Base-by-base conservation (phyloP, 805 yeast species). In the Wickerhamiella nectarea region DNA sequence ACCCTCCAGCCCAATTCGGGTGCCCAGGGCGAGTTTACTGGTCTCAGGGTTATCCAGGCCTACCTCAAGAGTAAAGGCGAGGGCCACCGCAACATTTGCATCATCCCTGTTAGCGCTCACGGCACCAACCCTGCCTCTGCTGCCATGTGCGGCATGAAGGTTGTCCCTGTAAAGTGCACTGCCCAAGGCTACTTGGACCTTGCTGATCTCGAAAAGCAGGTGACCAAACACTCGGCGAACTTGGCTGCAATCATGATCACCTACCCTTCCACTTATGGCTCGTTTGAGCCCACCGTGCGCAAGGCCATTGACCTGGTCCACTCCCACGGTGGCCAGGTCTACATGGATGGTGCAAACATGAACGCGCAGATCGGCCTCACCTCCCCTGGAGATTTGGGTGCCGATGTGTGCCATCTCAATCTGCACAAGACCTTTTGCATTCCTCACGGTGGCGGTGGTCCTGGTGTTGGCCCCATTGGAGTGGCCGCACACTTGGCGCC, bases 391-490 rank as follows among this genome's bases (percentile, higher is more conserved):
- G 96, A 86, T 58, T 68, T 91, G 53, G 97, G 96, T 43, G 97
- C 97, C 10, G 98, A 91, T 65, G 97, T 91, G 34, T 91, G 98
- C 63, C 98, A 91, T 58, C 72, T 91, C 67, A 91, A 91, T 62
- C 70, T 91, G 59, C 98, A 91, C 70, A 91, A 91, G 67, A 91
- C 98, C 1, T 91, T 91, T 69, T 86, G 96, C 37, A 85, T 91
- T 57, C 93, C 95, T 44, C 98, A 91, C 58, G 98, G 98, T 58
- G 98, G 98, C 59, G 98, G 98, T 60, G 98, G 98, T 35, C 98
- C 98, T 34, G 98, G 97, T 59, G 94, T 86, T 56, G 98, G 96
- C 15, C 97, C 97, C 41, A 91, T 91, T 50, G 85, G 97, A 71
- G 97, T 89, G 46, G 79, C 78, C 52, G 66, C 71, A 40, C 94